Evolutionary conservation across 306 rosid genomes (phyloP).

Genomic region (Trichosanthes truncata): DNA sequence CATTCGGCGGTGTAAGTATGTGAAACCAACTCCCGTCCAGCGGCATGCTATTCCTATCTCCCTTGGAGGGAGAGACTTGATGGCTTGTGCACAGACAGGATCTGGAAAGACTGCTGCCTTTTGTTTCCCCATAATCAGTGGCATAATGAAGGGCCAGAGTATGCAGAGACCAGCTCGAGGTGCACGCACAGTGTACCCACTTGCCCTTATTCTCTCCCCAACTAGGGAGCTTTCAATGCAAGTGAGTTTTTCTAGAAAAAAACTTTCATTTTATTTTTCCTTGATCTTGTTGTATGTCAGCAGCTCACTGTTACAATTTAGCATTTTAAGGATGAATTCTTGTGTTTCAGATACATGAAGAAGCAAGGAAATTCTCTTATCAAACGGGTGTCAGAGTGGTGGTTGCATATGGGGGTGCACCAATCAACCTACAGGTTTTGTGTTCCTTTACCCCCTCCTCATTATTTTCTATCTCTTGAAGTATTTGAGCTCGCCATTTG

Average conservation of each 20-base stretch:
- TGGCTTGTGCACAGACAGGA: constrained; percentile 96
- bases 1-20: constrained; percentile 73
- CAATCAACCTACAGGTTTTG: constrained; percentile 72
- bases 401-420: constrained; percentile 91
- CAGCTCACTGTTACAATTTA: neutral
- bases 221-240: constrained; percentile 85
- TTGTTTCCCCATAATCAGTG: constrained; percentile 81
- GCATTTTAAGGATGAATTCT: neutral
- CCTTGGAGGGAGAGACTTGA: constrained; percentile 68
- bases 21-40: constrained; percentile 82
- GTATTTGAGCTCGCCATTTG: neutral
- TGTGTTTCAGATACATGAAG: constrained; percentile 67
- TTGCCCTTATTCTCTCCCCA: constrained; percentile 90
- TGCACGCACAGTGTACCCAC: constrained; percentile 64
- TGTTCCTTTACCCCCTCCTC: neutral
- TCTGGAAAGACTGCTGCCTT: constrained; percentile 94
- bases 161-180: constrained; percentile 66
- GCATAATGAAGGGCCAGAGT: constrained; percentile 62
- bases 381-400: constrained; percentile 89
- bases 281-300: neutral
- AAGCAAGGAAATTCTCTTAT: constrained; percentile 58
- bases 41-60: constrained; percentile 81
- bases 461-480: neutral
- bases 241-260: constrained; percentile 31
- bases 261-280: neutral